Evolutionary conservation across 257 asterid genomes (phyloP), one percentile per base, ranked within the genome.

Genomic region (Nicotiana benthamiana): DNA sequence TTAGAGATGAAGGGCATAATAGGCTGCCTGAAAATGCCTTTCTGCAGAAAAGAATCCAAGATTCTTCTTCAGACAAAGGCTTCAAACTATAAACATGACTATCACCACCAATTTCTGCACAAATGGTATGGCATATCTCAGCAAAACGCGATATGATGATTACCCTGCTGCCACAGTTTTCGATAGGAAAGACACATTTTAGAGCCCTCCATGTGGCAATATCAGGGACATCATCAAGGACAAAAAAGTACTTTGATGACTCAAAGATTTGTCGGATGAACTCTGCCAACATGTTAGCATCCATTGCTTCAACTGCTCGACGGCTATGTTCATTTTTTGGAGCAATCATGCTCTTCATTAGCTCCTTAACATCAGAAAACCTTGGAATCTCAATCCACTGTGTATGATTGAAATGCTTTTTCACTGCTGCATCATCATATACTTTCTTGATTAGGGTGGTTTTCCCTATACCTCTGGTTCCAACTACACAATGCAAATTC

Each of bases 391-490:
- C 72, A 52, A 81, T 24, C 85, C 87, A 83, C 56, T 74, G 78
- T 17, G 32, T 70, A 59, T 22, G 18, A 15, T 20, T 61, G 75
- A 79, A 86, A 17, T 51, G 68, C 24, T 59, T 83, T 48, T 28
- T 66, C 3, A 83, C 66, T 9, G 62, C 28, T 2, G 60, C 59
- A 78, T 81, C 82, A 74, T 80, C 80, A 34, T 65, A 82, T 15
- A 86, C 76, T 48, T 79, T 72, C 66, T 80, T 78, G 7, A 78
- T 83, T 17, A 86, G 75, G 8, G 89, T 63, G 24, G 88, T 83
- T 59, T 83, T 86, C 70, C 88, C 88, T 16, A 83, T n/a, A 10
- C 88, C 88, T 70, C 65, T 83, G 79, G 79, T 81, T 43, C 89
- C 88, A 24, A 83, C 85, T 17, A 86, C 79, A 22, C 85, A 77